Evolutionary conservation across 2,329 filamentous ascomycete genomes (phyloP).

Genomic region (Coniochaeta prunicola): DNA sequence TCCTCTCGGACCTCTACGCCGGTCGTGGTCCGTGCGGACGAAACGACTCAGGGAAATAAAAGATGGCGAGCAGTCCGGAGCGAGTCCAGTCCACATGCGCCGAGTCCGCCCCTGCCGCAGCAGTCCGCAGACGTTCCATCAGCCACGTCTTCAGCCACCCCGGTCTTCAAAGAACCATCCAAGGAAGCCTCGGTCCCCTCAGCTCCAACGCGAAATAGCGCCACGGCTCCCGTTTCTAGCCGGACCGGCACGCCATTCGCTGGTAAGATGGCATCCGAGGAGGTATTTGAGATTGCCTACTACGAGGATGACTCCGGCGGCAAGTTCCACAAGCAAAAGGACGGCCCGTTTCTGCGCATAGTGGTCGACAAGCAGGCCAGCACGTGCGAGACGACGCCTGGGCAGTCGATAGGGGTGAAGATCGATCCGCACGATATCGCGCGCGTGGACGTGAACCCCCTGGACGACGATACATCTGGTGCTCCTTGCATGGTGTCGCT

Average conservation of each 20-base stretch:
- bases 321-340: not conserved
- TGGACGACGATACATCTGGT: not conserved
- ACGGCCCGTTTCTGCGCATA: not conserved
- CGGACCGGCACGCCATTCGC: not conserved
- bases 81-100: not conserved
- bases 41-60: not conserved
- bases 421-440: conserved; percentile 3
- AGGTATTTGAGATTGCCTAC: not conserved
- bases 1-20: not conserved
- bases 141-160: not conserved
- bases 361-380: not conserved
- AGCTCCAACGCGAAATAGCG: not conserved
- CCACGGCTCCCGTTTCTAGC: not conserved
- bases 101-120: not conserved
- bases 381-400: not conserved
- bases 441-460: conserved; percentile 3
- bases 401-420: not conserved
- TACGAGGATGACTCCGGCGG: not conserved
- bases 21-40: not conserved
- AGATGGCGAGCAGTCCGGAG: not conserved
- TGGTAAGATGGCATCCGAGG: not conserved
- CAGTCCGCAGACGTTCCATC: not conserved
- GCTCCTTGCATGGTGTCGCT: conserved; percentile 9
- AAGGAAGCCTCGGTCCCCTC: not conserved
- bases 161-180: not conserved